Percentiles rank a stretch among this genome's conserved stretches.
phyloP scores from a whole-genome alignment of 345 rosid species.

The Ceriops zippeliana region DNA sequence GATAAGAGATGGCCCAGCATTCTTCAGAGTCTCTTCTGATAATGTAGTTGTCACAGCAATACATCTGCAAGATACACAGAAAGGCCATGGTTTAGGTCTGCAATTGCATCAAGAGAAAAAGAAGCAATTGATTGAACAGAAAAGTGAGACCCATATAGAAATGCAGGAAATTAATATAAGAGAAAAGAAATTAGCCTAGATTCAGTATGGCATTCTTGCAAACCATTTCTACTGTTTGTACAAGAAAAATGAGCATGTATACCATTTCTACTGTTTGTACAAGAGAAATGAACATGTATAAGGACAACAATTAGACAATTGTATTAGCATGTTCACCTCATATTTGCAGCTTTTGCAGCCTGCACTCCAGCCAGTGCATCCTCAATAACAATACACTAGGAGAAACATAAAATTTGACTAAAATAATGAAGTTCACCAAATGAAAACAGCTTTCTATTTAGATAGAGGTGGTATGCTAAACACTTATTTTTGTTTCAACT shows the following conservation, averaged over 20 bases:
- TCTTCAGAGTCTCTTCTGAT: slow-evolving; percentile 58
- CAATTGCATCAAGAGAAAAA: background rate
- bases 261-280: background rate
- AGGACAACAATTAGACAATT: slow-evolving; percentile 6
- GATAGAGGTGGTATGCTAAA: background rate
- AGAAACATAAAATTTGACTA: slow-evolving; percentile 3
- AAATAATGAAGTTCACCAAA: too few species aligned
- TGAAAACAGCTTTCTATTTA: too few species aligned
- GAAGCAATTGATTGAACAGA: background rate
- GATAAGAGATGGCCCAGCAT: slow-evolving; percentile 68
- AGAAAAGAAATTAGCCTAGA: background rate
- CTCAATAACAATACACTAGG: slow-evolving; percentile 84
- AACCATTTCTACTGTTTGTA: background rate
- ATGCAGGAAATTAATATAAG: background rate
- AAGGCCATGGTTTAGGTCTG: slow-evolving; percentile 6
- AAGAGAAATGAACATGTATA: slow-evolving; percentile 7
- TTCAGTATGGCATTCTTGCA: background rate
- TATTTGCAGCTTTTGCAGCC: slow-evolving; percentile 90
- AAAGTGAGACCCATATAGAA: slow-evolving; percentile 5
- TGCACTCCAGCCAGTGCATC: slow-evolving; percentile 96
- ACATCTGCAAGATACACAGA: slow-evolving; percentile 56
- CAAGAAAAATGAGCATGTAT: slow-evolving; percentile 7
- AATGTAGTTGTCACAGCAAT: slow-evolving; percentile 86
- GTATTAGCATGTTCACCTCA: slow-evolving; percentile 57
- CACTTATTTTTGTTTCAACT: background rate